Percentiles rank a stretch among this genome's conserved stretches.
phyloP scores from a whole-genome alignment of 2,329 filamentous ascomycete genomes.

The Neofusicoccum cordaticola region DNA sequence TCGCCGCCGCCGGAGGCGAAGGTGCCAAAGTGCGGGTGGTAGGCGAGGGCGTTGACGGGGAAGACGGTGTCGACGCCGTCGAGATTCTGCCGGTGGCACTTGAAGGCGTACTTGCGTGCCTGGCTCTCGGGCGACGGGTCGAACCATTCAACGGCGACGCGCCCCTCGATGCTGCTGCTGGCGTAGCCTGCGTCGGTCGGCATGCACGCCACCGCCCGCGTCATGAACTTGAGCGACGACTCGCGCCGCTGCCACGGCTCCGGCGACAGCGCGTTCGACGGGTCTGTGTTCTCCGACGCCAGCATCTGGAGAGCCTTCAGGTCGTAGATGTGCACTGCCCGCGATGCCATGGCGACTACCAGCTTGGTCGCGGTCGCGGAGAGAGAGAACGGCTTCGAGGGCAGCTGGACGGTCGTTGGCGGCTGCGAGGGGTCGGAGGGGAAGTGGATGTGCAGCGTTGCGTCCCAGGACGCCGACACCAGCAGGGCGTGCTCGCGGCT shows the following conservation, averaged over 20 bases:
- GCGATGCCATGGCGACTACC: constrained; percentile 92
- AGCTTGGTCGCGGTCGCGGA: constrained; percentile 76
- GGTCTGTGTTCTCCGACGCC: constrained; percentile 47
- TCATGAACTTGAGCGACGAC: constrained; percentile 94
- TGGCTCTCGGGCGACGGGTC: constrained; percentile 84
- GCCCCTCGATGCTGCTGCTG: constrained; percentile 86
- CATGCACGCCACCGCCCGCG: constrained; percentile 90
- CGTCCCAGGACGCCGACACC: constrained; percentile 91
- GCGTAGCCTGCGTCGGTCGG: constrained; percentile 94
- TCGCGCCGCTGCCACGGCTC: constrained; percentile 92
- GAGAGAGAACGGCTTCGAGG: constrained; percentile 85
- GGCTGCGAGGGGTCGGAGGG: constrained; percentile 50
- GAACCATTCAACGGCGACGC: constrained; percentile 97
- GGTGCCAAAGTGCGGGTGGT: constrained; percentile 77
- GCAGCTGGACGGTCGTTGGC: constrained; percentile 68
- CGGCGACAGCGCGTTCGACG: constrained; percentile 48
- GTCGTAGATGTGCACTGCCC: constrained; percentile 93
- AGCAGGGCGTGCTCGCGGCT: constrained; percentile 72
- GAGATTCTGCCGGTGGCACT: constrained; percentile 82
- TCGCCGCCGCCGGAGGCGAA: constrained; percentile 90
- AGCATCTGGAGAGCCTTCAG: constrained; percentile 64
- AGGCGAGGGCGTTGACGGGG: constrained; percentile 84
- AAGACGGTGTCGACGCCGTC: constrained; percentile 79
- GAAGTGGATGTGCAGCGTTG: constrained; percentile 80
- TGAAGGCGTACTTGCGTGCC: constrained; percentile 95